Base-by-base conservation (phyloP, 2,329 filamentous ascomycete species). In the Ceratocystis eucalypticola region DNA sequence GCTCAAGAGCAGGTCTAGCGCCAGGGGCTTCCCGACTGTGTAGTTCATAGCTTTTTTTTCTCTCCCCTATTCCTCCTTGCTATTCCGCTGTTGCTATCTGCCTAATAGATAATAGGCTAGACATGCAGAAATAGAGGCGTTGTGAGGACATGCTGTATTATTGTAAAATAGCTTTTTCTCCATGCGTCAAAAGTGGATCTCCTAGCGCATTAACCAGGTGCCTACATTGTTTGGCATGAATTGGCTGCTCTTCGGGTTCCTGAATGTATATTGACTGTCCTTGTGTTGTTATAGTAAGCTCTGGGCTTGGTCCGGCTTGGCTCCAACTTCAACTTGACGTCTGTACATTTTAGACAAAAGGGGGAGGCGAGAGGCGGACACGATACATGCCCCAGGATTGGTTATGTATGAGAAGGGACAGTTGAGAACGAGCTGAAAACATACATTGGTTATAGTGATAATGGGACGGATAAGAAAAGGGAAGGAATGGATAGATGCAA, bases 11-110 rank as follows among this genome's bases (percentile, higher is more conserved):
- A 15, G 61, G 44, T 12, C 61, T 62, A 46, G 61, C 45, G n/a
- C 61, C 37, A 62, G 61, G 61, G 61, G 61, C 61, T 62, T 62
- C 44, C 61, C 61, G 53, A 57, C 17, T 5, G 53, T 30, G 53
- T 30, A 57, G 28, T 30, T 22, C 53, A 57, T 33, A 57, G 53
- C 53, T 57, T 57, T 30, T 15, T n/a, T 22, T 20, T 12, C 12
- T 37, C 37, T 41, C 37, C 10, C 37, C 37, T 41, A 41, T 41
- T 41, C 3, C 37, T 41, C 10, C 10, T 12, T 41, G 10, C 10
- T 12, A 12, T 41, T 41, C 37, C 37, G 8, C 37, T 41, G 37
- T 3, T 41, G 37, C 37, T 12, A 12, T 41, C 37, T 41, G 10
- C 37, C 1, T 4, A 41, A 12, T 41, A 41, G 37, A 41, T 12